Evolutionary conservation across 2,329 filamentous ascomycete species (phyloP), one percentile per base, ranked within the genome.

Genomic region (Ophiostoma ips): DNA sequence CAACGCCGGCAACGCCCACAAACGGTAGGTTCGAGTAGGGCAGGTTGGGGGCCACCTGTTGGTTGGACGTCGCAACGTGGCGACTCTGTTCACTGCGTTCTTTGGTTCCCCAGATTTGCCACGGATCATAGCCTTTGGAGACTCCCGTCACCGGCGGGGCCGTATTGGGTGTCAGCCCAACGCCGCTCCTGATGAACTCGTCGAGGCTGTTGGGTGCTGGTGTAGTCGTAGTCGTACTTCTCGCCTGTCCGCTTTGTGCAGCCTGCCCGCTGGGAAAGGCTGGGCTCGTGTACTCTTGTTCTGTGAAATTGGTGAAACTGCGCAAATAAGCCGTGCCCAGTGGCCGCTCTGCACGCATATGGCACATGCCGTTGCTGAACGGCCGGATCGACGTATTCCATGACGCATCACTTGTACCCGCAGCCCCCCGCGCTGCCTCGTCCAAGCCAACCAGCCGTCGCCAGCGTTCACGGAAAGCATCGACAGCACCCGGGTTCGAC

Each of bases 401-500:
- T 5, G 49, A 50, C n/a, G 33, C 46, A 9, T 30, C 24, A 21
- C 16, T n/a, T 30, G 50, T 19, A n/a, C n/a, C n/a, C n/a, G n/a
- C n/a, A n/a, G n/a, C n/a, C n/a, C n/a, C n/a, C n/a, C n/a, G n/a
- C n/a, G n/a, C n/a, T n/a, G n/a, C n/a, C n/a, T n/a, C 24, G 4
- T 52, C 54, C 0, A 56, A 46, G 3, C 48, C 53, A 3, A 64
- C 55, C 2, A 66, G 58, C n/a, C 46, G 52, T 1, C 61, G 59
- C 65, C 65, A 68, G 36, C 58, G 57, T n/a, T 58, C 58, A 1
- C 60, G 59, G 12, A 63, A 63, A 2, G 51, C 37, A 10, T 60
- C 60, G 4, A 57, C 58, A 6, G 46, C 50, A 5, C 56, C 56
- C 3, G 50, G 55, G 3, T 50, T 53, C 1, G 58, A 53, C 18